Conservation (phyloP, 108 stramenopile species). For the Cylindrotheca fusiformis region DNA sequence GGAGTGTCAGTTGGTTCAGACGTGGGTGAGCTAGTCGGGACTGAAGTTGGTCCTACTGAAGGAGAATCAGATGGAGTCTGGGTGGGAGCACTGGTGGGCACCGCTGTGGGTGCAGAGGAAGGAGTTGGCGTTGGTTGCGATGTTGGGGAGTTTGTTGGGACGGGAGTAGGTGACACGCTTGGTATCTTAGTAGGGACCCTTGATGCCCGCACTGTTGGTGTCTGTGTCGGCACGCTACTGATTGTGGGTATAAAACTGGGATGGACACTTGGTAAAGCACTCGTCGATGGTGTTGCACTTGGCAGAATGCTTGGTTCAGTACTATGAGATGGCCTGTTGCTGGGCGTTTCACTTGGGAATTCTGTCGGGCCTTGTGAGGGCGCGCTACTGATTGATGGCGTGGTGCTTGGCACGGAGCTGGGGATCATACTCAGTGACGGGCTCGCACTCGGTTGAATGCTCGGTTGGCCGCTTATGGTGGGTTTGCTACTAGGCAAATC, state of each 20-base stretch:
- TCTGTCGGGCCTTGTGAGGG: background rate
- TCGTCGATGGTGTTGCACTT: background rate
- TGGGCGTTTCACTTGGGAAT: too few species aligned
- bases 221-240: background rate
- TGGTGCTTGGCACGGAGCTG: too few species aligned
- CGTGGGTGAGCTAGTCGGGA: too few species aligned
- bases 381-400: too few species aligned
- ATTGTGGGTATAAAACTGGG: background rate
- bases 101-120: background rate
- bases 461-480: too few species aligned
- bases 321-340: background rate
- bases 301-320: background rate
- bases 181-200: background rate
- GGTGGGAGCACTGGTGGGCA: too few species aligned
- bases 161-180: background rate
- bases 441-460: too few species aligned
- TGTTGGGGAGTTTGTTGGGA: background rate
- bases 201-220: background rate
- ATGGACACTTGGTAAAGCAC: background rate
- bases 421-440: too few species aligned
- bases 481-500: too few species aligned
- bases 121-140: background rate
- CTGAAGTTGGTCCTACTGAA: too few species aligned
- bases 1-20: too few species aligned
- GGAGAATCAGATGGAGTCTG: too few species aligned